Evolutionary conservation across 495 filamentous ascomycete species (phyloP).

Genomic region (Penicillium maclennaniae): DNA sequence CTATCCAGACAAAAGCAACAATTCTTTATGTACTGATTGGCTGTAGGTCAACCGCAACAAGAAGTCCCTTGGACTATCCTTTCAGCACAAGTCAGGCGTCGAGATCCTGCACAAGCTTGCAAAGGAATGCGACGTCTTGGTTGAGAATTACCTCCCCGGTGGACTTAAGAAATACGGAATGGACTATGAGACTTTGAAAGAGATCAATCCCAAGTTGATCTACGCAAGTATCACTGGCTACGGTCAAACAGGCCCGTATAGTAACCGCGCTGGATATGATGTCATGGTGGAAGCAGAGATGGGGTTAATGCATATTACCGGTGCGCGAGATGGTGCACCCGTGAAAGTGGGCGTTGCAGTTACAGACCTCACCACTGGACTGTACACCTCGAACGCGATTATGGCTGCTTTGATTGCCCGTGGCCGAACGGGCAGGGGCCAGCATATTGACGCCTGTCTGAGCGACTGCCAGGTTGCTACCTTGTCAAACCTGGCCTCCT

Average conservation of each 20-base stretch:
- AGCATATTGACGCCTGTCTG: slow-evolving; percentile 87
- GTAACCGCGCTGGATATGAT: slow-evolving; percentile 87
- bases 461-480: slow-evolving; percentile 95
- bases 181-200: slow-evolving; percentile 73
- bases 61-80: slow-evolving; percentile 87
- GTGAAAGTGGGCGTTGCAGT: slow-evolving; percentile 98
- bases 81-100: slow-evolving; percentile 76
- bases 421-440: slow-evolving; percentile 65
- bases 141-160: slow-evolving; percentile 95
- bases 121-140: slow-evolving; percentile 82
- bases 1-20: slow-evolving; percentile 12
- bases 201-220: slow-evolving; percentile 72
- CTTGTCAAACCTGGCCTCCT: slow-evolving; percentile 88
- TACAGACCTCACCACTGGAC: slow-evolving; percentile 89
- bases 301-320: slow-evolving; percentile 98
- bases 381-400: slow-evolving; percentile 96
- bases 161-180: slow-evolving; percentile 86
- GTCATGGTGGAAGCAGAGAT: slow-evolving; percentile 99
- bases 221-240: slow-evolving; percentile 72
- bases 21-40: not conserved
- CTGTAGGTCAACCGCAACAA: slow-evolving; percentile 93
- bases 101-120: slow-evolving; percentile 82
- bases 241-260: slow-evolving; percentile 92
- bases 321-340: slow-evolving; percentile 77
- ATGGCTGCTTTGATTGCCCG: slow-evolving; percentile 87